A percentile compares a stretch with the other conserved stretches of the same genome.
Conservation (phyloP, 2,329 filamentous ascomycete genomes). For the Monilinia laxa region DNA sequence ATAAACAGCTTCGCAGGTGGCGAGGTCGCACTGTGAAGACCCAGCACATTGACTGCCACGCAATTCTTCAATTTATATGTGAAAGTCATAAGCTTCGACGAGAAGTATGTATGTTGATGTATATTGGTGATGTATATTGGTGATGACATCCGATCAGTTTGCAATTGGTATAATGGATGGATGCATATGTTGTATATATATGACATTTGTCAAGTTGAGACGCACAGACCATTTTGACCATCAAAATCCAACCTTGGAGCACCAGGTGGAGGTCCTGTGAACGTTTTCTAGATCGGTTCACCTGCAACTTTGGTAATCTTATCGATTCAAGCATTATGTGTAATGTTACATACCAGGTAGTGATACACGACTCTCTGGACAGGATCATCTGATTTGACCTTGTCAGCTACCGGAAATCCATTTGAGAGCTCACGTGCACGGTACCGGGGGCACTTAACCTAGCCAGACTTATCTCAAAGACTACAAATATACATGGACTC, state of each 20-base stretch:
- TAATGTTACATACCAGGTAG: too few relatives aligned
- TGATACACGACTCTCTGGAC: neutral
- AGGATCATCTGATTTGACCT: neutral
- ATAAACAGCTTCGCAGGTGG: too few relatives aligned
- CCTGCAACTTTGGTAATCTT: too few relatives aligned
- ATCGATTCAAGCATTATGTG: too few relatives aligned
- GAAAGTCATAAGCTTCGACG: neutral
- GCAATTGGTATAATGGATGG: too few relatives aligned
- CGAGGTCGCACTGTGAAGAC: neutral
- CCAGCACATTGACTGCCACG: neutral
- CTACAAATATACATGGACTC: constrained; percentile 16
- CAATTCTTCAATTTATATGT: neutral
- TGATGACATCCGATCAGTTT: too few relatives aligned
- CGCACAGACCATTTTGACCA: neutral
- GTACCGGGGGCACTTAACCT: neutral
- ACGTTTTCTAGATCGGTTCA: too few relatives aligned
- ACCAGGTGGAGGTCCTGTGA: too few relatives aligned
- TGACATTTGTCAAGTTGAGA: neutral
- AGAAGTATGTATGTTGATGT: neutral
- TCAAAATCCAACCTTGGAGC: too few relatives aligned
- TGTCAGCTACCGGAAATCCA: too few relatives aligned
- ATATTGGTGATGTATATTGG: too few relatives aligned
- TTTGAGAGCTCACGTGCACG: neutral
- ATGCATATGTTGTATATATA: too few relatives aligned
- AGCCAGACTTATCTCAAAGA: neutral